Evolutionary conservation across 768 basidiomycete species (phyloP).

Genomic region (Macrolepiota fuliginosa): DNA sequence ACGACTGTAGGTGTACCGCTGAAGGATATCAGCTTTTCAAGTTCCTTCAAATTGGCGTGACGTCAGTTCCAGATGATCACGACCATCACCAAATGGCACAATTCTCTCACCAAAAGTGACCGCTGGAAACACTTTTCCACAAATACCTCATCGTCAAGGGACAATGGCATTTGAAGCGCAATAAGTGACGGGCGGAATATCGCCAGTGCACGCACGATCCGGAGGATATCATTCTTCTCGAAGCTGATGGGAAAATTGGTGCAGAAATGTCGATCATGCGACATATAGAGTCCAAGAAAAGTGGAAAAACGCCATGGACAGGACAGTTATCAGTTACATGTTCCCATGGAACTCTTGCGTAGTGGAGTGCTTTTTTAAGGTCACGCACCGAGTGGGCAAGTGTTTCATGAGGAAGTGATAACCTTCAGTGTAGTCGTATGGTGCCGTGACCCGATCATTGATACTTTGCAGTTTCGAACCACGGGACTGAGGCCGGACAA

Average conservation of each 20-base stretch:
- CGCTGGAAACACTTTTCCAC: slow-evolving; percentile 95
- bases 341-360: slow-evolving; percentile 40
- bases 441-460: slow-evolving; percentile 64
- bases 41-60: slow-evolving; percentile 54
- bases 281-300: slow-evolving; percentile 13
- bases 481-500: slow-evolving; percentile 24
- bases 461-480: slow-evolving; percentile 52
- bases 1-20: slow-evolving; percentile 97
- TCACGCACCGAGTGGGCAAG: slow-evolving; percentile 74
- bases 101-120: slow-evolving; percentile 67
- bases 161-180: slow-evolving; percentile 96
- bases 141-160: slow-evolving; percentile 94
- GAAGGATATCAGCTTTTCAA: slow-evolving; percentile 95
- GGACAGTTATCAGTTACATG: slow-evolving; percentile 23
- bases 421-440: slow-evolving; percentile 95
- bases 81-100: background rate
- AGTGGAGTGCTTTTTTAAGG: slow-evolving; percentile 23
- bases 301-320: slow-evolving; percentile 15
- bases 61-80: background rate
- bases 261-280: slow-evolving; percentile 9
- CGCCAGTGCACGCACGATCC: slow-evolving; percentile 91
- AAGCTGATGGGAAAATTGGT: slow-evolving; percentile 53
- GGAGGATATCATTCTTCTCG: slow-evolving; percentile 93
- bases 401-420: slow-evolving; percentile 98
- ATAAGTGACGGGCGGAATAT: slow-evolving; percentile 97